phyloP scores from a whole-genome alignment of 129 eudicot genomes.

The Heracleum sosnowskyi region DNA sequence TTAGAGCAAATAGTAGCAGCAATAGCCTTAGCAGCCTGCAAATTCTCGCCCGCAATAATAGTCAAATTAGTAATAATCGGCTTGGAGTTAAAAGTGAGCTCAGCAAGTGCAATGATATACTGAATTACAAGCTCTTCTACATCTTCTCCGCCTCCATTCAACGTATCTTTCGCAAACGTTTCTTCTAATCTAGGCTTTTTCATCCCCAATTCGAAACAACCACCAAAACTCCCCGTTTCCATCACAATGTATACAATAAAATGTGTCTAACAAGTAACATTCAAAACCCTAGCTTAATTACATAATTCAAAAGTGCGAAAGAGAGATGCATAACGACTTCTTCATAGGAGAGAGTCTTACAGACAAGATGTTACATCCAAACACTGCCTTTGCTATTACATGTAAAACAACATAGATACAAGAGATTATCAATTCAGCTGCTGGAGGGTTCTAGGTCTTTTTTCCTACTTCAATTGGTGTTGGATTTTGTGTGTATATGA shows the following conservation, averaged over 20 bases:
- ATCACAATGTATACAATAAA: slow-evolving; percentile 18
- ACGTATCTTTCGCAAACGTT: background rate
- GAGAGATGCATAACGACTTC: background rate
- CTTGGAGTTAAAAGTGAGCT: slow-evolving; percentile 84
- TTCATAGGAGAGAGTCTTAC: slow-evolving; percentile 13
- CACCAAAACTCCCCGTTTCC: slow-evolving; percentile 65
- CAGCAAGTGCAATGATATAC: slow-evolving; percentile 72
- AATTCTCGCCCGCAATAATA: slow-evolving; percentile 87
- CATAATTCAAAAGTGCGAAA: background rate
- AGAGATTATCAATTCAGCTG: background rate
- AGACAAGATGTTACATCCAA: slow-evolving; percentile 14
- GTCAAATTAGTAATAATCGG: slow-evolving; percentile 93
- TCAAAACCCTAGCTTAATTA: too few species aligned
- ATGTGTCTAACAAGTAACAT: too few species aligned
- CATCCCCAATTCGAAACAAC: slow-evolving; percentile 50
- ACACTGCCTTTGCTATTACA: slow-evolving; percentile 19
- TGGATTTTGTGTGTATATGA: too few species aligned
- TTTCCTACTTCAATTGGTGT: too few species aligned
- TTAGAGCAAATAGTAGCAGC: slow-evolving; percentile 62
- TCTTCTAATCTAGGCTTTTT: slow-evolving; percentile 76
- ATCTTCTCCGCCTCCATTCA: slow-evolving; percentile 11
- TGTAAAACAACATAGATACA: slow-evolving; percentile 2
- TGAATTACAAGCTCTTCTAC: slow-evolving; percentile 72
- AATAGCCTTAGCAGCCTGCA: slow-evolving; percentile 75
- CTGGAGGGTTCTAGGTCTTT: background rate